Base-by-base conservation (phyloP, 306 rosid genomes). In the Vigna hirtella region DNA sequence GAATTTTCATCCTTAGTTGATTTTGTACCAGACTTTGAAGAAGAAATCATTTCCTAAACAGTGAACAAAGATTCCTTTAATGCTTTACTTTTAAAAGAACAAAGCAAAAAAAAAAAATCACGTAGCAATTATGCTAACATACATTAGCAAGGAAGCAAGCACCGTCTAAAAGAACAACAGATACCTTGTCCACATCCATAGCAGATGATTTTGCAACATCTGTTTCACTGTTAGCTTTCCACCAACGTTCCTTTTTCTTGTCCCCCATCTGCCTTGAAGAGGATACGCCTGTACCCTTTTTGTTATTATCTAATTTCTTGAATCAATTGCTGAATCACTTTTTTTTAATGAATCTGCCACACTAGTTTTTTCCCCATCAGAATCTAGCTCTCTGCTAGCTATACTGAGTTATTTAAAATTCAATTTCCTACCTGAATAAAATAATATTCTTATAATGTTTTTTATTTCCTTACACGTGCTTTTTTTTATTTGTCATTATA, bases 161-260 rank as follows among this genome's bases (percentile, higher is more conserved):
- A 22, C 70, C 4, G 48, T 68, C 77, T 49, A 66, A 4, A 66
- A 81, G 34, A 66, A 26, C 10, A 67, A 42, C 28, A 81, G 4
- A 52, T 53, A 82, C 96, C 82, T 88, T 87, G 59, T 83, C 87
- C 55, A 79, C 96, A 83, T 87, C 93, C 62, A 82, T 76, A 11
- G 71, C 66, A 11, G 86, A 66, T 24, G 86, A 66, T 72, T 91
- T 90, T 78, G 81, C 72, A 57, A 38, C 53, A 63, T 62, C 76
- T 69, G 83, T 72, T 73, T 83, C 90, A 63, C 85, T 57, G 38
- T 78, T 36, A 75, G 78, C 76, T 88, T 89, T 89, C 11, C 85
- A 90, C 24, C 72, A 70, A 9, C 69, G 73, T 43, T n/a, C 58
- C 84, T 32, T 90, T 79, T 85, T 91, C 88, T 81, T 87, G 73